phyloP scores from a whole-genome alignment of 2,329 filamentous ascomycete species.

The Colletotrichum acutatum region DNA sequence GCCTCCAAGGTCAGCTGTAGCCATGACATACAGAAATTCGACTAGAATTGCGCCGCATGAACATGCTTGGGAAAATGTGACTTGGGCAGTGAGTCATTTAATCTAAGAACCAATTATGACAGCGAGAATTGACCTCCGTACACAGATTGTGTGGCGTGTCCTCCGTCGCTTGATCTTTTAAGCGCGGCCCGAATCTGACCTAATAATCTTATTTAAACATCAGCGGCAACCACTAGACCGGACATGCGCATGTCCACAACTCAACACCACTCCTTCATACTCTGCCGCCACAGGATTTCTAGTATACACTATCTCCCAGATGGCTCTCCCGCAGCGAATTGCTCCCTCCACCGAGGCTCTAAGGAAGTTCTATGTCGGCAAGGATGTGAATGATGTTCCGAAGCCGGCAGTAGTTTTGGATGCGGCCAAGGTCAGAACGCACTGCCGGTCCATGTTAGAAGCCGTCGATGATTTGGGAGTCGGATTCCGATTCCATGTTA shows the following conservation, averaged over 20 bases:
- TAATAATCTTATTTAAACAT: not conserved
- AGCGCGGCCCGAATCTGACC: not conserved
- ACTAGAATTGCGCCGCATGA: not conserved
- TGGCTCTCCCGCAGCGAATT: conserved; percentile 39
- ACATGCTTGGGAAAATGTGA: not conserved
- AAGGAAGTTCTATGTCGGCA: conserved; percentile 42
- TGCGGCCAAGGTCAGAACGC: conserved; percentile 59
- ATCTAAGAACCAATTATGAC: not conserved
- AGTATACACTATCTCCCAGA: no score
- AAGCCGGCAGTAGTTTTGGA: conserved; percentile 69
- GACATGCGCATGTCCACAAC: not conserved
- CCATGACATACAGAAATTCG: not conserved
- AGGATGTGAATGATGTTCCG: conserved; percentile 49
- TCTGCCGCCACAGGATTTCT: no score
- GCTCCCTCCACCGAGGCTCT: conserved; percentile 29
- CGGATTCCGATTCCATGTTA: conserved; percentile 71
- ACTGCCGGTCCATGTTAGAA: conserved; percentile 67
- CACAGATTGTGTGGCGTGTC: not conserved
- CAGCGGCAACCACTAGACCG: not conserved
- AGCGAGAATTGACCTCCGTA: not conserved
- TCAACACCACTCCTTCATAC: not conserved
- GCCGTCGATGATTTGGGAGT: conserved; percentile 60
- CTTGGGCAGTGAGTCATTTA: not conserved
- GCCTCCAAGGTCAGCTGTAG: no score
- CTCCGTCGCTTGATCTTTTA: not conserved